Percentiles rank a stretch among this genome's conserved stretches.
These are phyloP conservation scores for Hymenoscyphus fructigenus DNA, from an alignment of 2,329 filamentous ascomycete species.

Conservation along the genomic window DNA sequence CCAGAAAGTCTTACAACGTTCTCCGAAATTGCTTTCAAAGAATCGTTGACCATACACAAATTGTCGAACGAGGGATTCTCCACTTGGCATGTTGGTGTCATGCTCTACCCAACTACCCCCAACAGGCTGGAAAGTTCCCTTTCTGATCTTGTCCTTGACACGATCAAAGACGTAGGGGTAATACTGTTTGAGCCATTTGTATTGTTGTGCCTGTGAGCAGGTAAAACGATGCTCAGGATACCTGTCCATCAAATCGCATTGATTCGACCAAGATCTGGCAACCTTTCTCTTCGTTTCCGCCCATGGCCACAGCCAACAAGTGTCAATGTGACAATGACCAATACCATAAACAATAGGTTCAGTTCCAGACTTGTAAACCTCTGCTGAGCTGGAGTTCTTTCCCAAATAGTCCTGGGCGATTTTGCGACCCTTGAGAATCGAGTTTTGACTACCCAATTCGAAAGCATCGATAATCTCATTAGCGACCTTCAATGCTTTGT, in stretches of 20 bases:
- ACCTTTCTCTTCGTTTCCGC: slow-evolving; percentile 97
- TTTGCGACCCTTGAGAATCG: slow-evolving; percentile 75
- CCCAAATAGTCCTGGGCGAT: slow-evolving; percentile 84
- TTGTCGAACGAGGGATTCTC: slow-evolving; percentile 89
- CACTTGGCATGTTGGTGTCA: slow-evolving; percentile 95
- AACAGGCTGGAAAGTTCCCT: slow-evolving; percentile 89
- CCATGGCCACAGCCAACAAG: slow-evolving; percentile 98
- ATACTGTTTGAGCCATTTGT: slow-evolving; percentile 90
- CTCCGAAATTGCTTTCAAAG: slow-evolving; percentile 90
- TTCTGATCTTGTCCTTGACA: slow-evolving; percentile 86
- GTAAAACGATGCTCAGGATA: slow-evolving; percentile 94
- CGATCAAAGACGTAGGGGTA: slow-evolving; percentile 89
- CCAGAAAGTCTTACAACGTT: slow-evolving; percentile 91
- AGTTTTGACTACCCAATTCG: slow-evolving; percentile 74
- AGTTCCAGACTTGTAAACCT: slow-evolving; percentile 77
- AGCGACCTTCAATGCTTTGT: slow-evolving; percentile 77
- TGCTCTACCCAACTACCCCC: slow-evolving; percentile 99
- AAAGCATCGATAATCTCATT: slow-evolving; percentile 91
- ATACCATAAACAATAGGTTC: slow-evolving; percentile 81
- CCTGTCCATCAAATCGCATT: slow-evolving; percentile 91
- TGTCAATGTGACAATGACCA: slow-evolving; percentile 97
- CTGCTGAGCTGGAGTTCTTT: slow-evolving; percentile 73
- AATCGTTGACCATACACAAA: slow-evolving; percentile 95
- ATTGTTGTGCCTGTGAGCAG: slow-evolving; percentile 93
- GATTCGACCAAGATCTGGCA: slow-evolving; percentile 92